Conservation (phyloP, 768 basidiomycete genomes). For the Lactarius tabidus region DNA sequence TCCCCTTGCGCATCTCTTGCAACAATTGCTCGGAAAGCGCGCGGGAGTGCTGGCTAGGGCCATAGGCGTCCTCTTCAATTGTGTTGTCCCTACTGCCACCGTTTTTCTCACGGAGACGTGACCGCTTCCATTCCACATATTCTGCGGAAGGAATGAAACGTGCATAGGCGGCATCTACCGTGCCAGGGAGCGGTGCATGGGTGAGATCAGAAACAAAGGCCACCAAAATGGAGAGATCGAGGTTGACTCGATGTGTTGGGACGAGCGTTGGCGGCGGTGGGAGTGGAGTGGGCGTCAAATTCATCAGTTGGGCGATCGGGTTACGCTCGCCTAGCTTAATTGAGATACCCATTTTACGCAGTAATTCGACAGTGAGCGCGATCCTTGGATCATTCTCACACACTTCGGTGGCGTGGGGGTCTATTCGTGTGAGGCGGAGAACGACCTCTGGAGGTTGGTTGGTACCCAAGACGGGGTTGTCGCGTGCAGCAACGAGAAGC, state of each 20-base stretch:
- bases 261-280: slow-evolving; percentile 27
- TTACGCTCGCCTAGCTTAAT: slow-evolving; percentile 62
- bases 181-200: slow-evolving; percentile 60
- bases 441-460: slow-evolving; percentile 46
- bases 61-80: slow-evolving; percentile 8
- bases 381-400: slow-evolving; percentile 53
- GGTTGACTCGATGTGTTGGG: slow-evolving; percentile 63
- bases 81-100: slow-evolving; percentile 25
- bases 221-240: slow-evolving; percentile 82
- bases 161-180: slow-evolving; percentile 51
- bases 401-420: slow-evolving; percentile 37
- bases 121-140: slow-evolving; percentile 59
- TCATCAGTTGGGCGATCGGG: slow-evolving; percentile 25
- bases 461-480: slow-evolving; percentile 43
- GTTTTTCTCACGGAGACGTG: slow-evolving; percentile 26
- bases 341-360: slow-evolving; percentile 60
- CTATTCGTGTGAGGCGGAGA: slow-evolving; percentile 67
- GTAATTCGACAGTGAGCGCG: slow-evolving; percentile 47
- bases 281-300: slow-evolving; percentile 7
- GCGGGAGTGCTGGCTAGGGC: slow-evolving; percentile 50
- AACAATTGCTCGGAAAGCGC: slow-evolving; percentile 68
- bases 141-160: slow-evolving; percentile 60
- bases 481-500: slow-evolving; percentile 59
- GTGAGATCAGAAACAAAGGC: slow-evolving; percentile 82
- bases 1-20: slow-evolving; percentile 64